Base-by-base conservation (phyloP, 2,329 filamentous ascomycete species). In the Trichoderma guizhouense region DNA sequence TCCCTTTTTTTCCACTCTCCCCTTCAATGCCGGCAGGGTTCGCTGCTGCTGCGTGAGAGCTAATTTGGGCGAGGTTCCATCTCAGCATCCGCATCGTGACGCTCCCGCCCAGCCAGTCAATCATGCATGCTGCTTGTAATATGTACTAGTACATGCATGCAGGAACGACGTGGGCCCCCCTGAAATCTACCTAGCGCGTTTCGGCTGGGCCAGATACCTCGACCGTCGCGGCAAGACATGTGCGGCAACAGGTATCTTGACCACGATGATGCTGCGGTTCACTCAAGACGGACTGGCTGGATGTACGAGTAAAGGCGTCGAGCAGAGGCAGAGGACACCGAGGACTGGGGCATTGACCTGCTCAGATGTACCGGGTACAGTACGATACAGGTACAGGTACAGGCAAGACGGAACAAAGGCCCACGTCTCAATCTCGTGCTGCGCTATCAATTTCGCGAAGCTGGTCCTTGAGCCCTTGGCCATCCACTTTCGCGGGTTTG, bases 121-220 rank as follows among this genome's bases (percentile, higher is more conserved):
- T 62, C 67, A 62, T 69, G 57, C 57, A 61, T 62, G 66, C 66
- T 69, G 66, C 53, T 51, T 69, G 67, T 61, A 62, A 61, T 60
- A n/a, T 26, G 51, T 68, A 68, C 65, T 39, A 18, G 65, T 70
- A 57, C 72, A 73, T 75, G 78, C 78, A 77, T 78, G 78, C 78
- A 79, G 78, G 78, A 79, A 78, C 78, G 76, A 75, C 74, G 74
- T 55, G 72, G 72, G 69, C 72, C 74, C 75, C 75, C 75, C 74
- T 76, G 76, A 74, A 60, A 60, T 60, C 57, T 60, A 68, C 47
- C 66, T 75, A 74, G 71, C 72, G 71, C 71, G 68, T 70, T 71
- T 62, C 63, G 60, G 39, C 69, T 34, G 58, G 15, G 58, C 30
- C 34, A 39, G 47, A 26, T 55, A 74, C 72, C 71, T 74, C 39